Base-by-base conservation (phyloP, 2,329 filamentous ascomycete species). In the Pseudohalonectria lignicola region DNA sequence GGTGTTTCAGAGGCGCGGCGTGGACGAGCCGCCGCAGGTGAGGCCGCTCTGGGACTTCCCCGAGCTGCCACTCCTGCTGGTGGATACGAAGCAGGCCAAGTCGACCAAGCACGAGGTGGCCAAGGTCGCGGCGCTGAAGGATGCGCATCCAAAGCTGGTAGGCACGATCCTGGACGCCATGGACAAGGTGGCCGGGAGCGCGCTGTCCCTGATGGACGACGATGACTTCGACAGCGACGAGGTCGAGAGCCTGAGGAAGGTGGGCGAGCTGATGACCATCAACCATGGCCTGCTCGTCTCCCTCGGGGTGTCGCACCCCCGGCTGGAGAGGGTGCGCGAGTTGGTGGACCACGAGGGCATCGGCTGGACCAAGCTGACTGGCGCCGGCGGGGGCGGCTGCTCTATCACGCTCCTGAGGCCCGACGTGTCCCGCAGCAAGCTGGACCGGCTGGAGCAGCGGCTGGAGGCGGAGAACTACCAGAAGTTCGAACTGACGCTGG, bases 321-420 rank as follows among this genome's bases (percentile, higher is more conserved):
- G 87, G 34, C 71, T 98, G 19, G 92, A 98, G 62, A 78, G 90
- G 23, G 79, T 98, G 49, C 79, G 92, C 44, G 90, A 94, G 61
- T 67, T 98, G 19, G 82, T 94, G 35, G 90, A 98, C 48, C 79
- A 92, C 49, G 76, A 86, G 40, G 83, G 82, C 30, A 83, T 95
- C 40, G 92, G 92, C 21, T 98, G 88, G 88, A 95, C 92, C 11
- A 98, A 98, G 59, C 72, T 98, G 41, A 98, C 92, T 0, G 92
- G 92, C 25, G 92, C 92, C 2, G 92, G 92, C 17, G 93, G 92
- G 11, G 93, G 92, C 40, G 92, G 92, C 3, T 96, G 93, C 59
- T 90, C 88, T 3, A 96, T 98, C 48, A 93, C 90, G 0, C 66
- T 98, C 4, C 67, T 98, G 35, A 82, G 81, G 46, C 83, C 85